Evolutionary conservation across 805 yeast genomes (phyloP), one percentile per base, ranked within the genome.

Genomic region (Wickerhamomyces alni): DNA sequence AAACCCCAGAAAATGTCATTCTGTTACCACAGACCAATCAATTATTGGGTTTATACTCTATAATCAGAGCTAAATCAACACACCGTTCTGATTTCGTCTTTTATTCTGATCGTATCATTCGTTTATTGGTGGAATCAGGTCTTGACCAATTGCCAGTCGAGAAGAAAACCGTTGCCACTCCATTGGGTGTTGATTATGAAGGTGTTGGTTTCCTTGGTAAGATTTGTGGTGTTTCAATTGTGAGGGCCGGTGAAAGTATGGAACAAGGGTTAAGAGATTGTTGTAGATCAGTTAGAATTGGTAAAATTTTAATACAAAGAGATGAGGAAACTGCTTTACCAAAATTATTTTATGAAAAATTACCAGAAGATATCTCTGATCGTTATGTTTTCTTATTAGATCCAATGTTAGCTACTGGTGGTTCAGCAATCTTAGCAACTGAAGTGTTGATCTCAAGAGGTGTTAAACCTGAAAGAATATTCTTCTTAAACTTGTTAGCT

Each of bases 381-480:
- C 74, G 99, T 50, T 93, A 80, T 54, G 97, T 93, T 21, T 85
- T 93, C 58, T 66, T 93, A 53, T 70, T 93, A 50, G 99, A 93
- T 58, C 99, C 99, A 41, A 85, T 93, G 94, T 75, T 93, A 58
- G 99, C 99, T 26, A 93, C 99, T 16, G 99, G 99, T 50, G 99
- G 99, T 37, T 85, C 96, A 45, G 99, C 98, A 16, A 77, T 87
- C 63, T 85, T 89, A 93, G 99, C 98, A 13, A 87, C 89, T 15
- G 95, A 93, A 45, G 97, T 93, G 15, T 69, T 93, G 55, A 70
- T 85, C 43, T 70, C 79, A 40, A 77, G 93, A 56, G 98, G 99
- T 37, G 98, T 91, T 35, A 79, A 79, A 41, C 82, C 80, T 51
- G 89, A 88, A 46, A 77, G 94, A 57, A 93, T 93, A 50, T 72